A percentile compares a stretch with the other conserved stretches of the same genome.
Conservation (phyloP, 139 green algal genomes). For the Chlamydomonas urium region DNA sequence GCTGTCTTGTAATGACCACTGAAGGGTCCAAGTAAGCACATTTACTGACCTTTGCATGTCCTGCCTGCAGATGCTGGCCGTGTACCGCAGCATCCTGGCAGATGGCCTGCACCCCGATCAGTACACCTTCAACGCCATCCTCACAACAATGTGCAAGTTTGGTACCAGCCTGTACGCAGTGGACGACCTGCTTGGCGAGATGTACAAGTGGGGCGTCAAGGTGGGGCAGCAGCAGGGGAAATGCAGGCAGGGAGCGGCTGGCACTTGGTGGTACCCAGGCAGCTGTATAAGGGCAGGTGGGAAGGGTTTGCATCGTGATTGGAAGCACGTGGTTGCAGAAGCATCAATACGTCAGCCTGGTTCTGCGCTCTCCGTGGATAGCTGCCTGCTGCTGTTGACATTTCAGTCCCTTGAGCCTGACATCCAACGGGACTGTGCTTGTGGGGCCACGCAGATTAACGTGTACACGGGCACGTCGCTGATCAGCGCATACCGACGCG, state of each 20-base stretch:
- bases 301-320: no score
- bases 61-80: conserved; percentile 16
- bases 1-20: no score
- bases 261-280: no score
- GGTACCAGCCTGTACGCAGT: conserved; percentile 22
- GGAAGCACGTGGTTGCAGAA: no score
- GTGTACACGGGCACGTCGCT: conserved; percentile 32
- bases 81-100: conserved; percentile 29
- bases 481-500: conserved; percentile 41
- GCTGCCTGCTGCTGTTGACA: no score
- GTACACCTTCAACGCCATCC: conserved; percentile 45
- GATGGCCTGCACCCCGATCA: conserved; percentile 25
- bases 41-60: background rate
- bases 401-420: no score
- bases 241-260: no score
- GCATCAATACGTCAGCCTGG: no score
- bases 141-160: conserved; percentile 18
- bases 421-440: no score
- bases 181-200: conserved; percentile 23
- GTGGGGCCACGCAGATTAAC: conserved; percentile 29
- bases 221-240: background rate
- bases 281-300: no score
- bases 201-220: conserved; percentile 18
- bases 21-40: background rate
- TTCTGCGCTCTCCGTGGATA: no score